These are phyloP conservation scores for Tillandsia fasciculata DNA, from an alignment of 176 grass and related monocot genomes.

Conservation along the genomic window DNA sequence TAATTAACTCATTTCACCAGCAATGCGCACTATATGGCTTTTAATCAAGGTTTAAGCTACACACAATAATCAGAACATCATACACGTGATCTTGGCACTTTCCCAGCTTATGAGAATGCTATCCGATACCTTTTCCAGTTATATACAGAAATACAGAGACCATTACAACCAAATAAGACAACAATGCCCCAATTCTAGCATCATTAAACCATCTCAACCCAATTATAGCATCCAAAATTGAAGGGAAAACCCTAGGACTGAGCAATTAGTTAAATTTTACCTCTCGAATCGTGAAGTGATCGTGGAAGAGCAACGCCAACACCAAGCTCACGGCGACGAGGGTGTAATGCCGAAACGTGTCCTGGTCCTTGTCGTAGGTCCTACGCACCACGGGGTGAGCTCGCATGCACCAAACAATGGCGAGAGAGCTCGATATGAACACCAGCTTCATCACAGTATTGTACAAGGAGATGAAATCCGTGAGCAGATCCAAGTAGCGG, in stretches of 20 bases:
- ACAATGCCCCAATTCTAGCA: no score
- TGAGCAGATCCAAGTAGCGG: slow-evolving; percentile 87
- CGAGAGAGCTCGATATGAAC: slow-evolving; percentile 64
- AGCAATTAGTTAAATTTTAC: slow-evolving; percentile 15
- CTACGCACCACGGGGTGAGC: slow-evolving; percentile 62
- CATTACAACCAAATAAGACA: background rate
- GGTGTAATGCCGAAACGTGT: slow-evolving; percentile 65
- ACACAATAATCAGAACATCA: no score
- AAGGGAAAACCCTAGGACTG: no score
- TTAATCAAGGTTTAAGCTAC: no score
- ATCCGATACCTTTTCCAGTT: no score
- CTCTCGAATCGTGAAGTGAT: slow-evolving; percentile 65
- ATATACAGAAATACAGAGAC: background rate
- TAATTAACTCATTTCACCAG: no score
- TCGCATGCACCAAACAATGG: slow-evolving; percentile 97
- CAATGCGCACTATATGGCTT: no score
- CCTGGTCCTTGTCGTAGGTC: slow-evolving; percentile 80
- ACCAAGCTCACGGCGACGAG: slow-evolving; percentile 30
- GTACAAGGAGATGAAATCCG: slow-evolving; percentile 75
- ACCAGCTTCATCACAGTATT: slow-evolving; percentile 93
- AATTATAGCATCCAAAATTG: no score
- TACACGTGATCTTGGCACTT: no score
- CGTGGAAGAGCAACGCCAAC: slow-evolving; percentile 69
- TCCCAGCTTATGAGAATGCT: no score
- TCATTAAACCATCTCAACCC: no score